Evolutionary conservation across 2,329 filamentous ascomycete genomes (phyloP).

Genomic region (Fusarium sp.): DNA sequence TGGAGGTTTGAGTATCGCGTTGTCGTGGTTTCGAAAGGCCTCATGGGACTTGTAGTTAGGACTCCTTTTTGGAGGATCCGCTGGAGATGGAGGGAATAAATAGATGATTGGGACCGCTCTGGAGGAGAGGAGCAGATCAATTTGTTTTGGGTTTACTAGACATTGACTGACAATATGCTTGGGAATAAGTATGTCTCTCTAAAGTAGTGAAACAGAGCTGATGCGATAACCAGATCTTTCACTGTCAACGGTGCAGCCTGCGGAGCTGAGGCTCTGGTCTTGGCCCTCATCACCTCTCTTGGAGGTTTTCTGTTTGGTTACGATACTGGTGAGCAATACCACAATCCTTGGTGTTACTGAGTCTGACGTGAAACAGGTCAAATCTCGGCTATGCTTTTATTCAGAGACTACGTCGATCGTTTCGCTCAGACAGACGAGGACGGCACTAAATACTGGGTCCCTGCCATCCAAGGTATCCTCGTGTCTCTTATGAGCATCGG

Average conservation of each 20-base stretch:
- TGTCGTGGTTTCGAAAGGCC: neutral
- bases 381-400: conserved; percentile 62
- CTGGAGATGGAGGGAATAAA: neutral
- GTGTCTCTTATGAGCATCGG: conserved; percentile 68
- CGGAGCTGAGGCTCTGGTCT: conserved; percentile 52
- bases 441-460: conserved; percentile 53
- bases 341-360: neutral
- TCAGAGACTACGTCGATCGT: conserved; percentile 63
- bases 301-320: conserved; percentile 73
- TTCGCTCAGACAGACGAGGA: conserved; percentile 64
- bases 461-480: conserved; percentile 61
- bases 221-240: conserved; percentile 48
- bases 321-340: conserved; percentile 64
- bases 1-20: neutral
- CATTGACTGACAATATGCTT: conserved; percentile 12
- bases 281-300: conserved; percentile 65
- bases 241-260: conserved; percentile 56
- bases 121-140: neutral
- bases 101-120: neutral
- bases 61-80: neutral
- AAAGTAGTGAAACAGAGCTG: neutral
- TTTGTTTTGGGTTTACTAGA: neutral
- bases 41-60: neutral
- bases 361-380: conserved; percentile 52
- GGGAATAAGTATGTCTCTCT: conserved; percentile 9